Percentiles rank a stretch among this genome's conserved stretches.
phyloP scores from a whole-genome alignment of 176 grass and related monocot species.

The Zizania latifolia region DNA sequence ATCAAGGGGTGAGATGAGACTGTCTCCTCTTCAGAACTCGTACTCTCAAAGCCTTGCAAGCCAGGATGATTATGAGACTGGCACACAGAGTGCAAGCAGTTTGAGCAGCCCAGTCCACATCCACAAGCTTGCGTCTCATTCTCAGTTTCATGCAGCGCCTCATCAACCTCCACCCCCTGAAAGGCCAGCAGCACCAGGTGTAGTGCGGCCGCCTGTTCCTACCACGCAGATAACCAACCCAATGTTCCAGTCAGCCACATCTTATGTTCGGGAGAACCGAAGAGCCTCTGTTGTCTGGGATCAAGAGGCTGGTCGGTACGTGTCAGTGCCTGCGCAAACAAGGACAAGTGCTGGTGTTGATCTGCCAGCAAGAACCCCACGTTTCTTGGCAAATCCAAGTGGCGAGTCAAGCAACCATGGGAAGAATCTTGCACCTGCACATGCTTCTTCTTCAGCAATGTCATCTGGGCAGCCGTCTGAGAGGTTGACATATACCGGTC shows the following conservation, averaged over 20 bases:
- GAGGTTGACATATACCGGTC: conserved; percentile 66
- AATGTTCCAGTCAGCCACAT: conserved; percentile 79
- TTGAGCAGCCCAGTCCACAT: conserved; percentile 71
- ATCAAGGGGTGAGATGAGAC: conserved; percentile 50
- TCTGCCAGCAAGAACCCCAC: conserved; percentile 27
- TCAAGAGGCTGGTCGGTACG: conserved; percentile 92
- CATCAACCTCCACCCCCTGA: conserved; percentile 34
- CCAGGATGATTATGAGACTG: conserved; percentile 72
- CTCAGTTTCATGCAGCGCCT: conserved; percentile 28
- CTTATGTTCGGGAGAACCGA: conserved; percentile 60
- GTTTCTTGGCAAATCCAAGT: conserved; percentile 48
- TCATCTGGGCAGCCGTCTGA: conserved; percentile 41
- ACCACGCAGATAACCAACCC: conserved; percentile 55
- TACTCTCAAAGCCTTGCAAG: conserved; percentile 71
- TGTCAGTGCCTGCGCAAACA: conserved; percentile 51
- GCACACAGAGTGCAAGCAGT: conserved; percentile 70
- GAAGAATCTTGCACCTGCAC: conserved; percentile 26
- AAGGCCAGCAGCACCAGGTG: conserved; percentile 10
- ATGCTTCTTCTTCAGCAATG: conserved; percentile 34
- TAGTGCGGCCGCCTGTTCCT: conserved; percentile 37
- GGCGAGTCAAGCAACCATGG: conserved; percentile 40
- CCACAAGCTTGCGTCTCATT: conserved; percentile 39
- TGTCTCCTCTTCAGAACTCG: conserved; percentile 57
- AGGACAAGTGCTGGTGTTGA: conserved; percentile 37
- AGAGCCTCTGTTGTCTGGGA: conserved; percentile 89